Conservation (phyloP, 2,329 filamentous ascomycete species). For the Colletotrichum trifolii region DNA sequence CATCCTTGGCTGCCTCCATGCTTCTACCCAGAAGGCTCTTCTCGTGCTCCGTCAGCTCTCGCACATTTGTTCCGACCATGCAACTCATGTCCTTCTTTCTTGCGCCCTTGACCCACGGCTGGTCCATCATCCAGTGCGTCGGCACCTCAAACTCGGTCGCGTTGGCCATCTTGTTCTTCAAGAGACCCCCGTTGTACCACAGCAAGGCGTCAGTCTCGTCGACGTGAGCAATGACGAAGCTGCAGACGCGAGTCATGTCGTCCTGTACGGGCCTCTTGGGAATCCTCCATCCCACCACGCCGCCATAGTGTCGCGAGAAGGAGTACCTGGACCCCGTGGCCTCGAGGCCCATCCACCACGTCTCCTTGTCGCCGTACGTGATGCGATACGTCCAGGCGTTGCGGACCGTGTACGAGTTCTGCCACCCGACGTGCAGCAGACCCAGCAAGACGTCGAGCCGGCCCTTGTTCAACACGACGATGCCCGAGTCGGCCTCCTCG, state of each 20-base stretch:
- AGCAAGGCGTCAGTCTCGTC: conserved; percentile 50
- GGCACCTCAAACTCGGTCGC: conserved; percentile 48
- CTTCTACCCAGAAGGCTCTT: conserved; percentile 22
- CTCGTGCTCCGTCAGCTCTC: conserved; percentile 28
- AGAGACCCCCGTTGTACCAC: conserved; percentile 56
- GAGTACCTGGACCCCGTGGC: conserved; percentile 50
- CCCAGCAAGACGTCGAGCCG: conserved; percentile 50
- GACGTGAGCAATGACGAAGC: conserved; percentile 54
- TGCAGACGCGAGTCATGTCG: conserved; percentile 47
- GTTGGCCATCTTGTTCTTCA: conserved; percentile 52
- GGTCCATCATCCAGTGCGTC: conserved; percentile 53
- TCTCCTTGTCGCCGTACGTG: conserved; percentile 59
- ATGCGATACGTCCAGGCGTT: conserved; percentile 53
- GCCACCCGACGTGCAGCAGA: conserved; percentile 56
- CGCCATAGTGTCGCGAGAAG: conserved; percentile 55
- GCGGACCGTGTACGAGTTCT: conserved; percentile 53
- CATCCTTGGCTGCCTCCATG: conserved; percentile 38
- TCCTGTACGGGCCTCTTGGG: conserved; percentile 7
- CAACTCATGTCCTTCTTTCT: conserved; percentile 50
- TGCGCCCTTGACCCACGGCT: conserved; percentile 48
- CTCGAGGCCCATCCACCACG: conserved; percentile 58
- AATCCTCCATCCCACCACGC: conserved; percentile 51
- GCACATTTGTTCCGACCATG: conserved; percentile 43
- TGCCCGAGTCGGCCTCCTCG: conserved; percentile 55
- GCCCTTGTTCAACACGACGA: conserved; percentile 55